phyloP scores from a whole-genome alignment of 306 rosid genomes.

The Begonia peltatifolia region DNA sequence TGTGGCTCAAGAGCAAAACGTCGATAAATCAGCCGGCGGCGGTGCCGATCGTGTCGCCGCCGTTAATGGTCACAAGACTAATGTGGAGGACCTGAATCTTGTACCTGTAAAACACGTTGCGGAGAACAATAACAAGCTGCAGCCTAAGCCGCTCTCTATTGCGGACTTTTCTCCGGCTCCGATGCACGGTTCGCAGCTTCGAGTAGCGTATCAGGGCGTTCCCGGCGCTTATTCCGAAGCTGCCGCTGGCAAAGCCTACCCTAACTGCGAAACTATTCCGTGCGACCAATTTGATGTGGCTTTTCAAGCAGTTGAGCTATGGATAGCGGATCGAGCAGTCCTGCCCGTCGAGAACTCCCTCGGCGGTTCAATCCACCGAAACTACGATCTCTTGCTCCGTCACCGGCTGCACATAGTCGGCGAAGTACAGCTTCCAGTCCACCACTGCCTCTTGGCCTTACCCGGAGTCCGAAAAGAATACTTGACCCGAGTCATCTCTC shows the following conservation, averaged over 20 bases:
- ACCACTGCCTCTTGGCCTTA: constrained; percentile 80
- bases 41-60: constrained; percentile 26
- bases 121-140: constrained; percentile 13
- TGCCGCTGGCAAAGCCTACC: constrained; percentile 88
- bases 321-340: constrained; percentile 92
- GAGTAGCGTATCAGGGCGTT: constrained; percentile 92
- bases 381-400: constrained; percentile 92
- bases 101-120: constrained; percentile 41
- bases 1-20: constrained; percentile 26
- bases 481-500: constrained; percentile 76
- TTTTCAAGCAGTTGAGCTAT: constrained; percentile 87
- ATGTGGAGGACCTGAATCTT: constrained; percentile 35
- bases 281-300: constrained; percentile 97
- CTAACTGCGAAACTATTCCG: constrained; percentile 91
- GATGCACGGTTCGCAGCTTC: constrained; percentile 81
- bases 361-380: constrained; percentile 92
- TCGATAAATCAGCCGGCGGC: constrained; percentile 7
- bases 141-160: constrained; percentile 52
- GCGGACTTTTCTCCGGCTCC: constrained; percentile 90
- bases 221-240: constrained; percentile 99
- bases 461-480: constrained; percentile 72
- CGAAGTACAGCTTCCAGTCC: constrained; percentile 83
- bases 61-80: constrained; percentile 56
- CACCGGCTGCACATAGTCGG: constrained; percentile 98
- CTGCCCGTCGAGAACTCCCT: constrained; percentile 86